A percentile compares a stretch with the other conserved stretches of the same genome.
Evolutionary conservation across 2,329 filamentous ascomycete genomes (phyloP).

Genomic region (Pestalotiopsis sp.): DNA sequence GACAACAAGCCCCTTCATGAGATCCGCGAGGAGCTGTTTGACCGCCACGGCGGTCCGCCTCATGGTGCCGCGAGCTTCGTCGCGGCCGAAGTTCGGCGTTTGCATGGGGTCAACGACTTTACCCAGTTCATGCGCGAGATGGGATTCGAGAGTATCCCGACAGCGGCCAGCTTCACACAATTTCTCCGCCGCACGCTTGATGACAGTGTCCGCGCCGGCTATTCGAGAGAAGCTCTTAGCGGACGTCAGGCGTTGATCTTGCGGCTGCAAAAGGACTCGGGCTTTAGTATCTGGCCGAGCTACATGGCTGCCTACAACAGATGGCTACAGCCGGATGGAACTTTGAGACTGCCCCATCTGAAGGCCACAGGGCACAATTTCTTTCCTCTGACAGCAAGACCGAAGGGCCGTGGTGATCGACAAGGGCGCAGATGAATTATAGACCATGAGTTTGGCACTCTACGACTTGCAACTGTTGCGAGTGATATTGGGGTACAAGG

Average conservation of each 20-base stretch:
- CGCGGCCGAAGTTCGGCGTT: constrained; percentile 44
- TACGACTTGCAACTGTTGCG: background rate
- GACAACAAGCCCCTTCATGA: constrained; percentile 36
- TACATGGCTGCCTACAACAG: background rate
- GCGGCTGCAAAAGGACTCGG: constrained; percentile 22
- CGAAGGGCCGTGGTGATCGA: background rate
- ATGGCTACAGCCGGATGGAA: background rate
- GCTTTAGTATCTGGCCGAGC: constrained; percentile 10
- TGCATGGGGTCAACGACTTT: constrained; percentile 46
- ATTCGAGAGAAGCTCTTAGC: constrained; percentile 28
- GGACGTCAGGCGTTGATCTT: constrained; percentile 22
- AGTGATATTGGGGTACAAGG: background rate
- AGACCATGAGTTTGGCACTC: background rate
- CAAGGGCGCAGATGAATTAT: background rate
- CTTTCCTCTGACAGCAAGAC: background rate
- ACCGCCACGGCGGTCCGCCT: constrained; percentile 48
- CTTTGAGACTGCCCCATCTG: background rate
- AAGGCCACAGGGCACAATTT: background rate
- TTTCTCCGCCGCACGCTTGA: constrained; percentile 37
- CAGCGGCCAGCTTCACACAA: constrained; percentile 30
- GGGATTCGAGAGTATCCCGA: constrained; percentile 36
- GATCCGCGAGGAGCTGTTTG: constrained; percentile 48
- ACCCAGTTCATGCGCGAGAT: constrained; percentile 45
- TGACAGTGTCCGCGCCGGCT: constrained; percentile 36
- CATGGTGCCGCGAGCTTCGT: constrained; percentile 40